A percentile compares a stretch with the other conserved stretches of the same genome.
These are phyloP conservation scores for Draba incana DNA, from an alignment of 345 rosid species.

Conservation along the genomic window DNA sequence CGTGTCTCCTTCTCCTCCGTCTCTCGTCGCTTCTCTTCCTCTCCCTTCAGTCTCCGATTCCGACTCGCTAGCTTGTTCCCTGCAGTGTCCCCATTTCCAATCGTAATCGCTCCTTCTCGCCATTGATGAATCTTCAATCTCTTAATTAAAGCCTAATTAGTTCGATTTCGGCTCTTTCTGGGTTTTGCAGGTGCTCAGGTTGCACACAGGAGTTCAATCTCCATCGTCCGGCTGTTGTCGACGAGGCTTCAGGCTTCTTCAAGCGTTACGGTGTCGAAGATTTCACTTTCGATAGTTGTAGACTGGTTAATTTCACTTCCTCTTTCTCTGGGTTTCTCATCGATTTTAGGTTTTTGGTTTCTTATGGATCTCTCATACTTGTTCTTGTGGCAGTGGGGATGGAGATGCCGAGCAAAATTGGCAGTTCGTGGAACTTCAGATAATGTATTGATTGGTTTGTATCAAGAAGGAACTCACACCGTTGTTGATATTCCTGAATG, in stretches of 20 bases:
- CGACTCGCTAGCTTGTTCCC: conserved; percentile 58
- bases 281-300: conserved; percentile 83
- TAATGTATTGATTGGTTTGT: conserved; percentile 79
- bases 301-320: conserved; percentile 52
- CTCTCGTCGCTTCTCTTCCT: conserved; percentile 30
- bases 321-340: neutral
- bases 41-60: conserved; percentile 35
- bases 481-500: conserved; percentile 84
- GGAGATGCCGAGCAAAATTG: conserved; percentile 92
- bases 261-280: conserved; percentile 65
- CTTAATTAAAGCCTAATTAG: neutral
- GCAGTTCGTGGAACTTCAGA: conserved; percentile 80
- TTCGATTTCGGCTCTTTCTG: conserved; percentile 3
- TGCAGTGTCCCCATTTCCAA: conserved; percentile 83
- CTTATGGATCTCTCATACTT: conserved; percentile 21
- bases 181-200: conserved; percentile 76
- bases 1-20: conserved; percentile 40
- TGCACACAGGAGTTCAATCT: conserved; percentile 88
- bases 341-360: neutral
- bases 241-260: conserved; percentile 76
- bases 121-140: neutral
- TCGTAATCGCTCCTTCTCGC: conserved; percentile 48
- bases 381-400: conserved; percentile 65
- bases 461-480: conserved; percentile 84
- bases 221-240: conserved; percentile 69